Percentiles rank a stretch among this genome's conserved stretches.
Evolutionary conservation across 2,329 filamentous ascomycete species (phyloP).

Genomic region (Hymenotorrendiella dingleyae): DNA sequence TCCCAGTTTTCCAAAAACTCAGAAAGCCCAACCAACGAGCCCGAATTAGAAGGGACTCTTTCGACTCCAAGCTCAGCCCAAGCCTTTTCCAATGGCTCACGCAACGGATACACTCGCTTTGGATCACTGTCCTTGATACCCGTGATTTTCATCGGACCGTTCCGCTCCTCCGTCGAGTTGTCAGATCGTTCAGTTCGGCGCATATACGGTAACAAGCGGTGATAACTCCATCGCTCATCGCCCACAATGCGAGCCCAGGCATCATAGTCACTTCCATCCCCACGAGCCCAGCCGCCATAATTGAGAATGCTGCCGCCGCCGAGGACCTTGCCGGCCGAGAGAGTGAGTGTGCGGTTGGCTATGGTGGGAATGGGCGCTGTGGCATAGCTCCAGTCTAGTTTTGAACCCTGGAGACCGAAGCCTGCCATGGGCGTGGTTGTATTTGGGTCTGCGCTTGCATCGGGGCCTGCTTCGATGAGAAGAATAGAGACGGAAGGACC

Average conservation of each 20-base stretch:
- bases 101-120: conserved; percentile 1
- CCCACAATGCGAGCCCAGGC: conserved; percentile 37
- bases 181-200: conserved; percentile 32
- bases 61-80: conserved; percentile 24
- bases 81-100: conserved; percentile 1
- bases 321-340: conserved; percentile 33
- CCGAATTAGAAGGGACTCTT: conserved; percentile 23
- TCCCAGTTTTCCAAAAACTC: conserved; percentile 31
- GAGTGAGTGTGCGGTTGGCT: conserved; percentile 21
- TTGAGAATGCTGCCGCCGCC: conserved; percentile 30
- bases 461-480: conserved; percentile 4
- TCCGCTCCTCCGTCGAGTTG: conserved; percentile 15
- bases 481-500: neutral
- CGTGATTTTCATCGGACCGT: conserved; percentile 18
- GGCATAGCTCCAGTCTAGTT: conserved; percentile 31
- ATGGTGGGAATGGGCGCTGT: conserved; percentile 25
- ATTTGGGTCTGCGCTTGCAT: neutral
- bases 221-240: conserved; percentile 41
- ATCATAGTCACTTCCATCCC: conserved; percentile 39
- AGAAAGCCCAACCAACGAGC: conserved; percentile 18
- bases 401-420: conserved; percentile 6
- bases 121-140: neutral
- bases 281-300: conserved; percentile 38
- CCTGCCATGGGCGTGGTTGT: neutral
- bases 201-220: conserved; percentile 41